These are phyloP conservation scores for Penicillium arizonense DNA, from an alignment of 495 filamentous ascomycete genomes.

Conservation along the genomic window DNA sequence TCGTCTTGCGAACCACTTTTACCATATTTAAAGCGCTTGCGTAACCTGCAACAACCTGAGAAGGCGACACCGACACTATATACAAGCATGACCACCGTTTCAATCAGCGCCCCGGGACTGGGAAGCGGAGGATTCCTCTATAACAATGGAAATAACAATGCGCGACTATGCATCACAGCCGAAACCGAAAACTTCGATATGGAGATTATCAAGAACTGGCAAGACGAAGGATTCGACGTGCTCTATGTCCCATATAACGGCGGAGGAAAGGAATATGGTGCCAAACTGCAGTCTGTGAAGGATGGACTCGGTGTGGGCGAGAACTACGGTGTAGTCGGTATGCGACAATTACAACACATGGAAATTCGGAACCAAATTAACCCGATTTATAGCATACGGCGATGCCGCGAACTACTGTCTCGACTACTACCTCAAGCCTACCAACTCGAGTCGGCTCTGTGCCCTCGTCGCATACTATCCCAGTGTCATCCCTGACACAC, in stretches of 20 bases:
- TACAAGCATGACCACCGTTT: constrained; percentile 34
- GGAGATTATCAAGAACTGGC: constrained; percentile 56
- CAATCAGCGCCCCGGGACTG: constrained; percentile 37
- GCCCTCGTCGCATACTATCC: constrained; percentile 65
- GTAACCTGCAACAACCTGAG: not conserved
- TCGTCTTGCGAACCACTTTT: too few species aligned
- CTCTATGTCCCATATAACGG: constrained; percentile 56
- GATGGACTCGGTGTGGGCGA: constrained; percentile 47
- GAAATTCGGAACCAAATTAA: not conserved
- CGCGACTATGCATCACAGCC: constrained; percentile 61
- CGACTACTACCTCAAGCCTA: constrained; percentile 50
- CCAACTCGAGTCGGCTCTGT: constrained; percentile 39
- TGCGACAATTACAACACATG: not conserved
- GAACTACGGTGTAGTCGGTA: constrained; percentile 51
- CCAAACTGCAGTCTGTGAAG: constrained; percentile 43
- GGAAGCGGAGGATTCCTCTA: constrained; percentile 40
- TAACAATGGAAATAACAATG: constrained; percentile 42
- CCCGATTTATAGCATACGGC: constrained; percentile 46
- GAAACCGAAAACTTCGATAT: constrained; percentile 62
- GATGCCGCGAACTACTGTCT: constrained; percentile 58
- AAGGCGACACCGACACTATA: not conserved
- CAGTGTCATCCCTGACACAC: constrained; percentile 47
- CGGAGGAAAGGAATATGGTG: constrained; percentile 53
- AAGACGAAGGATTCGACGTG: constrained; percentile 65
- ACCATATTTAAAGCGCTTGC: too few species aligned